Conservation (phyloP, 768 basidiomycete genomes). For the Trametopsis cervina region DNA sequence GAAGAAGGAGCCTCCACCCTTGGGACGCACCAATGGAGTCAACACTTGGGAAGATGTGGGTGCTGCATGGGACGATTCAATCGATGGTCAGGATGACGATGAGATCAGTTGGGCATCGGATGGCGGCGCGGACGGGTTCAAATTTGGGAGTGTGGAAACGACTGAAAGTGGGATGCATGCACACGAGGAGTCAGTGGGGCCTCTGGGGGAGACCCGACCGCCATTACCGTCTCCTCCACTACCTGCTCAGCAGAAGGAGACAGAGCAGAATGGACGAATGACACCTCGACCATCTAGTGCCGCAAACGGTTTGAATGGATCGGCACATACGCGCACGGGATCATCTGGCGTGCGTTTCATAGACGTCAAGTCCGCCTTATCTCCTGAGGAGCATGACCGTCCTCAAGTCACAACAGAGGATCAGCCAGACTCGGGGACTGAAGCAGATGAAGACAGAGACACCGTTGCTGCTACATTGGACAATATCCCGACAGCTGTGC, state of each 20-base stretch:
- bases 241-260: neutral
- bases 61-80: conserved; percentile 41
- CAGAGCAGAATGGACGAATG: conserved; percentile 2
- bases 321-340: neutral
- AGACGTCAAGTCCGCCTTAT: neutral
- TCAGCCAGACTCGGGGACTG: conserved; percentile 12
- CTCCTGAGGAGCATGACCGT: neutral
- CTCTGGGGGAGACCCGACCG: conserved; percentile 34
- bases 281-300: conserved; percentile 5
- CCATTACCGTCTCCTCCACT: conserved; percentile 19
- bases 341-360: conserved; percentile 18
- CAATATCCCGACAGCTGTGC: conserved; percentile 10
- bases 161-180: conserved; percentile 7
- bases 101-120: conserved; percentile 47
- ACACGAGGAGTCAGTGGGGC: conserved; percentile 33
- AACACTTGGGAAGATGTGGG: conserved; percentile 48
- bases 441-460: conserved; percentile 17
- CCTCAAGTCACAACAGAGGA: conserved; percentile 6
- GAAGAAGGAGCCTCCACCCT: conserved; percentile 32
- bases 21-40: conserved; percentile 22
- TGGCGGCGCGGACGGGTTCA: conserved; percentile 31
- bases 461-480: conserved; percentile 13
- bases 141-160: conserved; percentile 5
- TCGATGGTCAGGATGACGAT: conserved; percentile 29
- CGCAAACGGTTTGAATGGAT: conserved; percentile 3